Base-by-base conservation (phyloP, 2,329 filamentous ascomycete species). In the Diplodia scrobiculata region DNA sequence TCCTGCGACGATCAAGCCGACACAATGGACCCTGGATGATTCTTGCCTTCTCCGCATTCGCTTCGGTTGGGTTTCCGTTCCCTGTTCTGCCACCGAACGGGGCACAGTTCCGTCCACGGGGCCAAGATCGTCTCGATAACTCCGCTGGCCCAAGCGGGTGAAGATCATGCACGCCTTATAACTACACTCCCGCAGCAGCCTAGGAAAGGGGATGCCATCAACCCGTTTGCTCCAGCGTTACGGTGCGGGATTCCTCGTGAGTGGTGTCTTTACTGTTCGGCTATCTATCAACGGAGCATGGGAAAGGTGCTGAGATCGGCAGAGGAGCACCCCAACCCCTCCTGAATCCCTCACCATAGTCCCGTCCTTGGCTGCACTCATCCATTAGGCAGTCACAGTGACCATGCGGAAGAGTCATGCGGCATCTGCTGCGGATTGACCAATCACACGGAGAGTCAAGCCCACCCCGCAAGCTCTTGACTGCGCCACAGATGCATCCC, bases 81-180 rank as follows among this genome's bases (percentile, higher is more conserved):
- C 29, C 29, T 2, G 29, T 32, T 32, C 29, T 32, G 29, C 29
- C 21, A 13, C 38, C 38, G 38, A n/a, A n/a, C 6, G 47, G 25
- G 10, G 25, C 2, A 11, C 7, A 29, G 27, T 25, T 27, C 29
- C 58, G 17, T 14, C 17, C 9, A 32, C 29, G 11, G 11, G 45
- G 58, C n/a, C 45, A 62, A 51, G 58, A 62, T 62, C 58, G 48
- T 13, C 58, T 36, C 29, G 58, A 50, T 50, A 50, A 36, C n/a
- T 62, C n/a, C 11, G 58, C 58, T 62, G 58, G 58, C 27, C 58
- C 58, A 62, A 14, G 58, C 58, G 45, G 58, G 11, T 19, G 58
- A 62, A 62, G 58, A 62, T 62, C 58, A 62, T 50, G 45, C 58
- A 50, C 58, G 58, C 58, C 58, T 62, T 62, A 50, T 50, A 50